phyloP scores from a whole-genome alignment of 2,329 filamentous ascomycete species.

The Penicillium polonicum region DNA sequence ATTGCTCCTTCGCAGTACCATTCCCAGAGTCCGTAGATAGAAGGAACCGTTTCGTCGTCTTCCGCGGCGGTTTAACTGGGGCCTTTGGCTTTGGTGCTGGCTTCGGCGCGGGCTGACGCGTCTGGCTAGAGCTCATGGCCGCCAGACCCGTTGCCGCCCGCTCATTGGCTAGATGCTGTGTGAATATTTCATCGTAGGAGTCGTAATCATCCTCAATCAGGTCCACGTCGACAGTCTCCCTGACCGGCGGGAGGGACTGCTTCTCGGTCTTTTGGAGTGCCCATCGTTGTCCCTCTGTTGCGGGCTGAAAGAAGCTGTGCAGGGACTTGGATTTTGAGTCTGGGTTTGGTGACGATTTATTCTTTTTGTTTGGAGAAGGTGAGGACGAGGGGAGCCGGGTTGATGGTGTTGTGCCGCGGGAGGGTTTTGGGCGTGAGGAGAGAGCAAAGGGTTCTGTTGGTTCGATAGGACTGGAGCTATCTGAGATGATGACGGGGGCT shows the following conservation, averaged over 20 bases:
- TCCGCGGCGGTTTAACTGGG: conserved; percentile 11
- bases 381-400: conserved; percentile 26
- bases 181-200: conserved; percentile 39
- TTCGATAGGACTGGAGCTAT: conserved; percentile 9
- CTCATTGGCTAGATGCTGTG: conserved; percentile 31
- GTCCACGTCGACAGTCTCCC: conserved; percentile 34
- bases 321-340: conserved; percentile 35
- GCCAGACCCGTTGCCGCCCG: conserved; percentile 8
- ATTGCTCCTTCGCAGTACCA: background rate
- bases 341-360: conserved; percentile 9
- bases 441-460: conserved; percentile 9
- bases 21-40: conserved; percentile 12
- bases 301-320: conserved; percentile 43
- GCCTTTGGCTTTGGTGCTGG: conserved; percentile 5
- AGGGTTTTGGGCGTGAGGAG: conserved; percentile 17
- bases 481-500: background rate
- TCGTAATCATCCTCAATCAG: conserved; percentile 44
- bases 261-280: conserved; percentile 30
- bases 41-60: conserved; percentile 30
- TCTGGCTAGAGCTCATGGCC: conserved; percentile 5
- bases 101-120: conserved; percentile 17
- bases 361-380: conserved; percentile 35
- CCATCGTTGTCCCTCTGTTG: conserved; percentile 43
- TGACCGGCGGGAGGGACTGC: conserved; percentile 9
- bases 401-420: conserved; percentile 6